Base-by-base conservation (phyloP, 176 grass and related monocot species). In the Saccharum spontaneum region DNA sequence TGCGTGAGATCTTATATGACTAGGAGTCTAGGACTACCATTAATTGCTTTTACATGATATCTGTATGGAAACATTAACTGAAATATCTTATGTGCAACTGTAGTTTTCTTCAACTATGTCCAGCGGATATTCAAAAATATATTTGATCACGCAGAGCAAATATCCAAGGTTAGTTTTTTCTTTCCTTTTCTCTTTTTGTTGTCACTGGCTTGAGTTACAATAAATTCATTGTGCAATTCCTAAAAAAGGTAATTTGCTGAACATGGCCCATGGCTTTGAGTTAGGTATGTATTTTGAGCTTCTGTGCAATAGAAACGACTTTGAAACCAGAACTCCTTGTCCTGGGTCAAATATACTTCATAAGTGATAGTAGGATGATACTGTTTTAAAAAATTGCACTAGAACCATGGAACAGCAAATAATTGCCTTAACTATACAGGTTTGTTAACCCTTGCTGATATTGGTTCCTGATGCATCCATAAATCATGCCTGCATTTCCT, bases 71-170 rank as follows among this genome's bases (percentile, higher is more conserved):
- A 50, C 15, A 65, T 76, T 39, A 48, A 82, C 37, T 84, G 68
- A 86, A 77, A 62, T 34, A 61, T 61, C 7, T 6, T 86, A 49
- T 79, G 79, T 92, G 52, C 78, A 43, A 72, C 65, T 98, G 88
- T 86, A 98, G 96, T 98, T 92, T 98, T 95, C 78, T 89, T 95
- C 73, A 84, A 91, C 71, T 98, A 98, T 87, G 55, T 98, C 45
- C 85, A 54, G 78, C 88, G 89, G n/a, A 98, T 98, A 84, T 98
- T 98, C 78, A 95, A 93, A 73, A 98, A 94, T 83, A 98, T 98
- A 78, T 98, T 98, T 92, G 90, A 90, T 84, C 93, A 98, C 10
- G 88, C 93, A 0, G 96, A 95, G 86, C 96, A 98, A 92, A 95
- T 95, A 73, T 98, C 96, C 46, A 91, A 95, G 93, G 96, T 98